Conservation (phyloP, 257 asterid species). For the Solanum ossicruentum region DNA sequence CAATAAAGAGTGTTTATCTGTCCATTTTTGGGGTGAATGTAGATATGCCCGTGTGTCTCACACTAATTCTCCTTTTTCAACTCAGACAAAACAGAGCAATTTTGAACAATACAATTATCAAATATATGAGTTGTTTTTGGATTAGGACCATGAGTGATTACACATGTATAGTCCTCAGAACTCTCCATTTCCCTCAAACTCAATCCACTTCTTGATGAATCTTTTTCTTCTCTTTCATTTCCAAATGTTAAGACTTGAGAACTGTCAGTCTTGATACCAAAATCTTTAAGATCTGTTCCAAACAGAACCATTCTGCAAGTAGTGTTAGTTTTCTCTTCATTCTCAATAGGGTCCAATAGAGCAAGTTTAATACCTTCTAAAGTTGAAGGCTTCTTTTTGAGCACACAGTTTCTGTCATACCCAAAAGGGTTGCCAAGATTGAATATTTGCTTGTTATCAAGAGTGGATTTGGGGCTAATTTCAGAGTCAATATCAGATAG, state of each 20-base stretch:
- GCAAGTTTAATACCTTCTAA: constrained; percentile 48
- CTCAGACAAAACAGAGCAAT: constrained; percentile 23
- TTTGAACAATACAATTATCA: constrained; percentile 63
- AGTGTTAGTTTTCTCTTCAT: neutral
- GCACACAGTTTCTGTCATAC: constrained; percentile 9
- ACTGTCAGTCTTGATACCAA: constrained; percentile 63
- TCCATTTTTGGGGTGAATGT: too few relatives aligned
- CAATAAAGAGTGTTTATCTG: too few relatives aligned
- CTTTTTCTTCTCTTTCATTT: constrained; percentile 16
- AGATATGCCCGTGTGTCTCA: too few relatives aligned
- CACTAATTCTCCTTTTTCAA: constrained; percentile 7
- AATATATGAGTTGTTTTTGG: constrained; percentile 72
- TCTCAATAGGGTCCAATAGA: constrained; percentile 25
- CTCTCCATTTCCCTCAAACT: constrained; percentile 74
- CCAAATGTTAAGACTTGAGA: constrained; percentile 16
- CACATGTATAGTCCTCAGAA: constrained; percentile 90
- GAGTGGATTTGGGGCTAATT: constrained; percentile 51
- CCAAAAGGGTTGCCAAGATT: constrained; percentile 40
- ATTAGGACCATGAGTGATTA: constrained; percentile 77
- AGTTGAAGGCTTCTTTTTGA: neutral
- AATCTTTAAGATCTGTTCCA: constrained; percentile 67
- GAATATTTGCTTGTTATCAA: constrained; percentile 30
- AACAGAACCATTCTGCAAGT: constrained; percentile 21
- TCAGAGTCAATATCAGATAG: constrained; percentile 19
- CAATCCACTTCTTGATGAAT: constrained; percentile 16